Conservation (phyloP, 1,284 basidiomycete genomes). For the Cryptococcus sp. region DNA sequence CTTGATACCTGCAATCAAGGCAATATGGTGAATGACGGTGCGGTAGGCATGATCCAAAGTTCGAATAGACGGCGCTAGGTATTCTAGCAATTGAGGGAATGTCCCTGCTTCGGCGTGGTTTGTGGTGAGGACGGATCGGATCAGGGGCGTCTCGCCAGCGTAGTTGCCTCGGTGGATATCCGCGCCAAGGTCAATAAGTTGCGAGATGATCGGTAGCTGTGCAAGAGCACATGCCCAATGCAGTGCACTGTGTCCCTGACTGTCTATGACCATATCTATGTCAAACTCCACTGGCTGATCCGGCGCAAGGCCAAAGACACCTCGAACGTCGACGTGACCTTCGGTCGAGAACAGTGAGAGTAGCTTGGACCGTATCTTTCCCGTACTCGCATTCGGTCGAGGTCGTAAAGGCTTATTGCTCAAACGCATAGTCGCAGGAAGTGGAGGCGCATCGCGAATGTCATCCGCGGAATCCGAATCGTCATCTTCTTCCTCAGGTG, state of each 20-base stretch:
- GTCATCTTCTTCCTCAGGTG: constrained; percentile 26
- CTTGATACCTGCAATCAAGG: constrained; percentile 85
- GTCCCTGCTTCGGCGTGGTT: constrained; percentile 77
- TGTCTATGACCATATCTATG: constrained; percentile 81
- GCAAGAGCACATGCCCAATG: constrained; percentile 91
- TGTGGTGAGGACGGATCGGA: constrained; percentile 86
- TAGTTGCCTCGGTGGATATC: constrained; percentile 89
- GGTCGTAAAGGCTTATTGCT: constrained; percentile 67
- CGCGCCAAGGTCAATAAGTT: constrained; percentile 71
- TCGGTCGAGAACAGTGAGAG: constrained; percentile 39
- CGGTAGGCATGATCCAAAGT: constrained; percentile 89
- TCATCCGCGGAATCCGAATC: constrained; percentile 40
- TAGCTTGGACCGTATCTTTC: constrained; percentile 45
- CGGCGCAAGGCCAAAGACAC: constrained; percentile 26
- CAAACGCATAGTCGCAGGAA: constrained; percentile 60
- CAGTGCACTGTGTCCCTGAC: constrained; percentile 90
- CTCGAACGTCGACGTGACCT: constrained; percentile 29
- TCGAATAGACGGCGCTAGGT: constrained; percentile 66
- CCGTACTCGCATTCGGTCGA: constrained; percentile 59
- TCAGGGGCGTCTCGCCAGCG: constrained; percentile 90
- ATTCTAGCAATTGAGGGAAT: constrained; percentile 69
- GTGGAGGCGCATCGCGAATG: constrained; percentile 28
- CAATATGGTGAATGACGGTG: constrained; percentile 91
- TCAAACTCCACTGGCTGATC: constrained; percentile 56
- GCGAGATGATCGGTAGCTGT: constrained; percentile 66